These are phyloP conservation scores for Globisporangium takayamanum DNA, from an alignment of 352 stramenopile genomes.

Conservation along the genomic window DNA sequence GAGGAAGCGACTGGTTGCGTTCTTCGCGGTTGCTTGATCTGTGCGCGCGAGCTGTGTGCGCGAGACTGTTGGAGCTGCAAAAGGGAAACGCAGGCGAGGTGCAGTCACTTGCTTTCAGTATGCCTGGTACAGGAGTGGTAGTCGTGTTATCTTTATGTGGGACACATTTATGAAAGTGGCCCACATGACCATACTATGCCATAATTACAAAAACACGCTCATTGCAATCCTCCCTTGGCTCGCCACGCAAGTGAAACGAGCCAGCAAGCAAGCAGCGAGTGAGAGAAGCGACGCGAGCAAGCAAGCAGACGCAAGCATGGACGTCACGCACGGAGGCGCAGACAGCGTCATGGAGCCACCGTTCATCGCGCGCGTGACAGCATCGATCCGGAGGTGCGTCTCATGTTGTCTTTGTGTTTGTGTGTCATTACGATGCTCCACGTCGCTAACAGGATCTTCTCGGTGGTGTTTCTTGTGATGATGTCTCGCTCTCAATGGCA, in stretches of 20 bases:
- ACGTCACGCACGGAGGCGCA: slow-evolving; percentile 46
- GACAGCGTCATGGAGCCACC: slow-evolving; percentile 64
- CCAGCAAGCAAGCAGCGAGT: neutral
- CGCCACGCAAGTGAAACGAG: neutral
- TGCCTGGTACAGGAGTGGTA: neutral
- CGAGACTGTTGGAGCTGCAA: neutral
- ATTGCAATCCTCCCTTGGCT: no score
- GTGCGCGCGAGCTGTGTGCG: neutral
- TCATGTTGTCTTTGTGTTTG: neutral
- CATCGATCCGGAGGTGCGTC: slow-evolving; percentile 73
- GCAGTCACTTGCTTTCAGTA: neutral
- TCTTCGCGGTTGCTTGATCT: neutral
- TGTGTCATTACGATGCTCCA: neutral
- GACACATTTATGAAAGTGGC: no score
- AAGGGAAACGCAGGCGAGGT: no score
- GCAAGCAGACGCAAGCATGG: slow-evolving; percentile 2
- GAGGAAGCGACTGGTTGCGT: neutral
- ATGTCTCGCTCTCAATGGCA: neutral
- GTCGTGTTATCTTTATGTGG: neutral
- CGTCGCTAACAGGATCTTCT: neutral
- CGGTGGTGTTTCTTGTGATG: no score
- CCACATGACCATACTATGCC: no score
- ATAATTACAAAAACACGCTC: no score
- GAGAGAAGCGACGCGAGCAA: neutral
- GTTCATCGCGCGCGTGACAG: slow-evolving; percentile 70